Evolutionary conservation across 2,329 filamentous ascomycete genomes (phyloP).

Genomic region (Pestalotiopsis fici): DNA sequence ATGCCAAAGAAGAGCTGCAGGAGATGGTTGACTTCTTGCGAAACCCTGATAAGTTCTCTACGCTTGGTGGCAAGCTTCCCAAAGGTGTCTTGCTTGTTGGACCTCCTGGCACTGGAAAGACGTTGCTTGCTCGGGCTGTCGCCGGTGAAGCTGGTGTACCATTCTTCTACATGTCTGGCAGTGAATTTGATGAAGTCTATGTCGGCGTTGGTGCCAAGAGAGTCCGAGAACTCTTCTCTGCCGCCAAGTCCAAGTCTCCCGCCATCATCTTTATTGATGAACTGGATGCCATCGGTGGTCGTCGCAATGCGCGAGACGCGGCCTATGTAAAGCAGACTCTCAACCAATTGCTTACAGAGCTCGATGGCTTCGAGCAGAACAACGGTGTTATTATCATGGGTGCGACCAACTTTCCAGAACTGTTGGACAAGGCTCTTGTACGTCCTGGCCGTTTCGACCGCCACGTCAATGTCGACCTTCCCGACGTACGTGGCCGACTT

Average conservation of each 20-base stretch:
- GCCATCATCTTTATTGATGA: conserved; percentile 96
- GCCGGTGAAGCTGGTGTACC: conserved; percentile 96
- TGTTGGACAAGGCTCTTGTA: conserved; percentile 91
- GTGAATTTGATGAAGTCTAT: conserved; percentile 97
- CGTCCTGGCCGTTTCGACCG: conserved; percentile 95
- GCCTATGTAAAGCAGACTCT: conserved; percentile 96
- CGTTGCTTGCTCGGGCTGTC: conserved; percentile 89
- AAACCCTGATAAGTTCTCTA: conserved; percentile 90
- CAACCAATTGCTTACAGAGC: conserved; percentile 93
- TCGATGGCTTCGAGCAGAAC: conserved; percentile 95
- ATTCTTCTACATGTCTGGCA: conserved; percentile 99
- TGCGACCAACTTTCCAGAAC: conserved; percentile 93
- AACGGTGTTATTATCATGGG: conserved; percentile 94
- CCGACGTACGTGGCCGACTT: conserved; percentile 90
- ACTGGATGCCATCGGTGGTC: conserved; percentile 90
- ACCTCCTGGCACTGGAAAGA: conserved; percentile 96
- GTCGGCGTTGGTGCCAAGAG: conserved; percentile 96
- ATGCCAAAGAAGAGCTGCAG: conserved; percentile 96
- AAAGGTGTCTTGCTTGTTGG: conserved; percentile 96
- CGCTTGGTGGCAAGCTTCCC: conserved; percentile 91
- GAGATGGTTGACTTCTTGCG: conserved; percentile 96
- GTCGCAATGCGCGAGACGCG: conserved; percentile 88
- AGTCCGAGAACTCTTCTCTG: conserved; percentile 86
- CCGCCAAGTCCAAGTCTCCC: conserved; percentile 82
- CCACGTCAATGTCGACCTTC: conserved; percentile 83